Percentiles rank a stretch among this genome's conserved stretches.
Conservation (phyloP, 2,329 filamentous ascomycete species). For the Colletotrichum tabaci region DNA sequence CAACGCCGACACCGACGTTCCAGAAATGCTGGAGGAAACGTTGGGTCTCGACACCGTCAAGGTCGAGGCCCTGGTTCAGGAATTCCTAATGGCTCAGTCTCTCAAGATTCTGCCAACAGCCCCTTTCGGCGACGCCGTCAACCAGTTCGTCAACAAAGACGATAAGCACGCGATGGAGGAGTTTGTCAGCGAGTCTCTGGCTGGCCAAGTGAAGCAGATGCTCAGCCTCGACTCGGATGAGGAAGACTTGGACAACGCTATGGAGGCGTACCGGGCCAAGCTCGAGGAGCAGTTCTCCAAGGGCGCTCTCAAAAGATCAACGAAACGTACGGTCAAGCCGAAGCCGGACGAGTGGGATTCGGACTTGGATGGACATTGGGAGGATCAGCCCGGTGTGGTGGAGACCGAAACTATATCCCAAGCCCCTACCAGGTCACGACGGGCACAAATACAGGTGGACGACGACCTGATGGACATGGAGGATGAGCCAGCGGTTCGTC, state of each 20-base stretch:
- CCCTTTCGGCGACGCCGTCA: conserved; percentile 92
- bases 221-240: conserved; percentile 77
- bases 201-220: conserved; percentile 79
- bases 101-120: conserved; percentile 94
- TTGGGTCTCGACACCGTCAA: conserved; percentile 83
- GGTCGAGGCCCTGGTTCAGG: conserved; percentile 89
- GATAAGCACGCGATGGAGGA: conserved; percentile 93
- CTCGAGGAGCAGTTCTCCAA: conserved; percentile 80
- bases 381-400: conserved; percentile 80
- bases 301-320: conserved; percentile 68
- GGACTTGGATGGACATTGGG: conserved; percentile 91
- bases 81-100: conserved; percentile 89
- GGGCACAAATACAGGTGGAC: conserved; percentile 54
- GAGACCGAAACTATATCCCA: conserved; percentile 59
- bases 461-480: conserved; percentile 63
- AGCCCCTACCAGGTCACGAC: conserved; percentile 47
- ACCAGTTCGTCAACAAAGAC: conserved; percentile 93
- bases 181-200: conserved; percentile 81
- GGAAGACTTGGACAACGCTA: conserved; percentile 79
- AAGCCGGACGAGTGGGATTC: conserved; percentile 88
- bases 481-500: conserved; percentile 53
- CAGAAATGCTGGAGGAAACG: conserved; percentile 75
- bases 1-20: conserved; percentile 69
- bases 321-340: conserved; percentile 75
- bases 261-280: conserved; percentile 79